Base-by-base conservation (phyloP, 2,329 filamentous ascomycete species). In the Colletotrichum tropicale region DNA sequence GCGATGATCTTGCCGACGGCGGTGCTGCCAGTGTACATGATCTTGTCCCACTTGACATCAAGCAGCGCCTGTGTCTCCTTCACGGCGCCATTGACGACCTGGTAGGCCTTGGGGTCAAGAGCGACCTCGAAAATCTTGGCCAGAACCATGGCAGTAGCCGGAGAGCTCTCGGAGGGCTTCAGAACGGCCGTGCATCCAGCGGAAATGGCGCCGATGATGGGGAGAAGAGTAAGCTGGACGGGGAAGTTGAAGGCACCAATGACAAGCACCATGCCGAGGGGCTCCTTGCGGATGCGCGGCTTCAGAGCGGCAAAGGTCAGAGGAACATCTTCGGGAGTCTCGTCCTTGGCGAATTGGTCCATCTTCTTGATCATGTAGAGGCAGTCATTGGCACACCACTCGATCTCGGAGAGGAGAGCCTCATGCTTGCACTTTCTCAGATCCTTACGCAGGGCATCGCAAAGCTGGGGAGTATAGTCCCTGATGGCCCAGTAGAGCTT, bases 181-280 rank as follows among this genome's bases (percentile, higher is more conserved):
- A 98, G 83, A 24, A 98, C 88, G 62, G 93, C 95, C 8, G 96
- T 96, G 85, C 97, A 98, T 68, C 97, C 97, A 10, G 95, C 96
- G 58, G 95, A 93, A 80, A 99, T 98, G 81, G 96, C 97, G 74
- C 96, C 97, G 77, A 98, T 91, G 76, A 98, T 85, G 3, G 96
- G 96, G 2, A 91, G 90, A 55, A 98, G 83, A 48, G 93, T 92
- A 58, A 98, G 89, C 85, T 96, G 93, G 83, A 98, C 88, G 67
- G 97, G 97, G 84, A 96, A 98, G 88, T 99, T 99, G 91, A 95
- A 98, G 58, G 97, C 93, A 73, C 96, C 95, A 81, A 98, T 98
- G 81, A 98, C 92, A 80, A 98, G 88, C 13, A 95, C 92, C 55
- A 92, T 88, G 43, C 97, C 97, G 73, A 98, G 85, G 2, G 97